phyloP scores from a whole-genome alignment of 768 basidiomycete species.

The Amyloporia xantha region DNA sequence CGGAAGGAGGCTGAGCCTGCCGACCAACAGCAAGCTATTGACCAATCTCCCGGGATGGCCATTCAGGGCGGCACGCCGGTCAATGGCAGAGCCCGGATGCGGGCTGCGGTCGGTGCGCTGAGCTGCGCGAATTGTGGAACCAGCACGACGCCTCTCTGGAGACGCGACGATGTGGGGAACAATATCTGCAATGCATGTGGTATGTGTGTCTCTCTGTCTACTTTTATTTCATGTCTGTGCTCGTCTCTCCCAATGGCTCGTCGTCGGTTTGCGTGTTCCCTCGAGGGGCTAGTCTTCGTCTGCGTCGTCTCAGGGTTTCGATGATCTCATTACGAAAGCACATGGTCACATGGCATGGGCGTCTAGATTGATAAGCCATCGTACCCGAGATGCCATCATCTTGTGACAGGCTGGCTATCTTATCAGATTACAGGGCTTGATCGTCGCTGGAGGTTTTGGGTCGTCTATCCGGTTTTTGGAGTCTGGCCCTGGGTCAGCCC shows the following conservation, averaged over 20 bases:
- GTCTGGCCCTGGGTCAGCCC: background rate
- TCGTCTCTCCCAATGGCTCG: background rate
- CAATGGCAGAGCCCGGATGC: conserved; percentile 19
- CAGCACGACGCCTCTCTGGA: conserved; percentile 85
- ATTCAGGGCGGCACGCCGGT: background rate
- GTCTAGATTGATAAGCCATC: background rate
- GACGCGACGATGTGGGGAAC: conserved; percentile 84
- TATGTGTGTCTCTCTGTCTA: conserved; percentile 36
- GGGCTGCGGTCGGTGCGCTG: conserved; percentile 58
- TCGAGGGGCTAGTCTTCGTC: background rate
- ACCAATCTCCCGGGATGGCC: background rate
- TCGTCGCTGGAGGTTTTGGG: conserved; percentile 2
- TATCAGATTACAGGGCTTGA: conserved; percentile 29
- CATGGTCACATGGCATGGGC: background rate
- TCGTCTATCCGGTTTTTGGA: background rate
- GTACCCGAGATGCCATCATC: background rate
- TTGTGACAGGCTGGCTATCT: conserved; percentile 18
- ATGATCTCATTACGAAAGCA: background rate
- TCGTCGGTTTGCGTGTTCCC: background rate
- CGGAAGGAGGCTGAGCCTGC: background rate
- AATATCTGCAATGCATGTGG: conserved; percentile 95
- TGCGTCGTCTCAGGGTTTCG: background rate
- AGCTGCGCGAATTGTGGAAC: conserved; percentile 87
- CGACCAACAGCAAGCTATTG: background rate
- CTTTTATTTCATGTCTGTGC: conserved; percentile 17